Conservation (phyloP, 2,329 filamentous ascomycete genomes). For the Fusarium domesticum region DNA sequence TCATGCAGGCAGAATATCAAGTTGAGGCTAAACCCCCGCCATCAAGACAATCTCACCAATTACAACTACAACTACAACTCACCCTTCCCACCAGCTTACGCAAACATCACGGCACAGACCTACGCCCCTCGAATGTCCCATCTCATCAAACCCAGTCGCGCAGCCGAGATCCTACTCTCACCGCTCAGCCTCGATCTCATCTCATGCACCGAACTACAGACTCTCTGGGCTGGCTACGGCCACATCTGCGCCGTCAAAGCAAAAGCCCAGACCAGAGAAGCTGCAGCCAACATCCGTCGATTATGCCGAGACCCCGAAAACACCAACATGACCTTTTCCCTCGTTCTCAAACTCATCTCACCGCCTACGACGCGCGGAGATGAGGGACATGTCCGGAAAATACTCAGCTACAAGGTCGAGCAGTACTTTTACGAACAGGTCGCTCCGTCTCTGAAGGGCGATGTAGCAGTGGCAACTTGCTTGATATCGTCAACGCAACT, state of each 20-base stretch:
- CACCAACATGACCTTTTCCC: conserved; percentile 29
- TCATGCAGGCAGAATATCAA: background rate
- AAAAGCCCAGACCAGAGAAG: conserved; percentile 27
- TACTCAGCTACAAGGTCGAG: conserved; percentile 65
- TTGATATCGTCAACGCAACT: conserved; percentile 39
- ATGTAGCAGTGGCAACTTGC: conserved; percentile 49
- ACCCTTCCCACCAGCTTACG: no score
- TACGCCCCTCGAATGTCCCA: no score
- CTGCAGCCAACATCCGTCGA: conserved; percentile 9
- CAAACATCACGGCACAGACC: no score
- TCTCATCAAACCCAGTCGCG: conserved; percentile 20
- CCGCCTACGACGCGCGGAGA: conserved; percentile 41
- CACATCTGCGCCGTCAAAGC: conserved; percentile 56
- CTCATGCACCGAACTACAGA: conserved; percentile 39
- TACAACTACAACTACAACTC: no score
- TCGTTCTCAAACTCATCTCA: conserved; percentile 60
- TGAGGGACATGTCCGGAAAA: conserved; percentile 63
- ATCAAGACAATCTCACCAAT: background rate
- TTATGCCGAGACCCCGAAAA: conserved; percentile 4
- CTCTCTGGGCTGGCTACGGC: conserved; percentile 52
- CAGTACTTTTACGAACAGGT: conserved; percentile 61
- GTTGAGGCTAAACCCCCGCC: background rate
- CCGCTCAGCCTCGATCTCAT: conserved; percentile 41
- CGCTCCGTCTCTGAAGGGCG: conserved; percentile 45
- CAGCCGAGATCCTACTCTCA: conserved; percentile 41